These are phyloP conservation scores for Stemphylium beticola DNA, from an alignment of 2,329 filamentous ascomycete species.

Conservation along the genomic window DNA sequence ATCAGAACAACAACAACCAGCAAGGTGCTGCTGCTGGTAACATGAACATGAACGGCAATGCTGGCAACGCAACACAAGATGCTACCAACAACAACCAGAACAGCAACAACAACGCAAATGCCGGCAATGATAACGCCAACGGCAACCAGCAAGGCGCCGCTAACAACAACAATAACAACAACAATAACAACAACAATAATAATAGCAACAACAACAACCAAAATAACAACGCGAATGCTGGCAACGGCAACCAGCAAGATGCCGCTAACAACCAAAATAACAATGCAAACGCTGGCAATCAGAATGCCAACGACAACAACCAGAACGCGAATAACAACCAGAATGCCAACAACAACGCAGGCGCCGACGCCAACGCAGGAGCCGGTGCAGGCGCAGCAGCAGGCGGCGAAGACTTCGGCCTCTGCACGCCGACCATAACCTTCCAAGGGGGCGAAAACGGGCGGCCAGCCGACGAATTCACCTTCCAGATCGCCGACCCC, in stretches of 20 bases:
- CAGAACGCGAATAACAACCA: constrained; percentile 20
- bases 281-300: constrained; percentile 10
- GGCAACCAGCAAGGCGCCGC: background rate
- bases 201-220: constrained; percentile 23
- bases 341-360: constrained; percentile 7
- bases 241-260: background rate
- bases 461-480: constrained; percentile 64
- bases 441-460: constrained; percentile 62
- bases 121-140: background rate
- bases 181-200: constrained; percentile 17
- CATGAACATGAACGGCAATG: no score
- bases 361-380: constrained; percentile 24
- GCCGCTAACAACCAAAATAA: constrained; percentile 9
- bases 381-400: constrained; percentile 16
- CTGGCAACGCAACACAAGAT: no score
- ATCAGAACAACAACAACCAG: background rate
- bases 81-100: constrained; percentile 6
- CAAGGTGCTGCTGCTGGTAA: background rate
- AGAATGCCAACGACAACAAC: constrained; percentile 18
- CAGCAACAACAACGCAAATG: constrained; percentile 12
- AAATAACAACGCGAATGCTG: background rate
- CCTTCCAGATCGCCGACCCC: constrained; percentile 71
- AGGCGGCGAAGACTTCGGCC: constrained; percentile 44
- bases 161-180: constrained; percentile 12
- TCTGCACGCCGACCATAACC: constrained; percentile 61